A percentile compares a stretch with the other conserved stretches of the same genome.
These are phyloP conservation scores for Naegleria lovaniensis DNA, from an alignment of 208 protist species.

Conservation along the genomic window DNA sequence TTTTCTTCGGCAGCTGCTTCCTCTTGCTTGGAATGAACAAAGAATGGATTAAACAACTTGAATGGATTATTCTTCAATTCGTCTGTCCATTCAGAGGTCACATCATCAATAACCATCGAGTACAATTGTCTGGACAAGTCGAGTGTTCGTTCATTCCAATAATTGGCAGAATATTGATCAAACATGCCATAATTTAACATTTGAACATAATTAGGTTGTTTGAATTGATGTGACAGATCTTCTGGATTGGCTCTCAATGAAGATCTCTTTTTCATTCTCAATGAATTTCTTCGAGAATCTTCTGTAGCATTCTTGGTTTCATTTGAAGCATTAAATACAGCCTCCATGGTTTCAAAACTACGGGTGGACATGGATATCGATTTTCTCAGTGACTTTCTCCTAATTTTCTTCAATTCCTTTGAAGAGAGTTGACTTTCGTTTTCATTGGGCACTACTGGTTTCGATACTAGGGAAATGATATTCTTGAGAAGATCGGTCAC, in stretches of 20 bases:
- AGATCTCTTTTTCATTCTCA: background rate
- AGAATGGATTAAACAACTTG: background rate
- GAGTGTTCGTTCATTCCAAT: background rate
- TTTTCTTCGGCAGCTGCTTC: background rate
- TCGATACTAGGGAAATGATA: background rate
- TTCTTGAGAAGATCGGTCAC: background rate
- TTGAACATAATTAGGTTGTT: background rate
- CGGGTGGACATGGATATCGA: background rate
- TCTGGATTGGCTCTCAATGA: background rate
- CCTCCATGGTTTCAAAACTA: background rate
- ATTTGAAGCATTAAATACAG: background rate
- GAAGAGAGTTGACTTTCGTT: background rate
- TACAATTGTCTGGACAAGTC: background rate
- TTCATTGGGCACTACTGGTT: background rate
- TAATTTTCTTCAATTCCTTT: background rate
- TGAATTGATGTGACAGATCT: background rate
- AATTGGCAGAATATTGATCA: background rate
- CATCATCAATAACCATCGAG: background rate
- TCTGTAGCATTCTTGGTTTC: background rate
- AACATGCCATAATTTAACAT: background rate
- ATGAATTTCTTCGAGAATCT: background rate
- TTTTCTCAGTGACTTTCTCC: background rate
- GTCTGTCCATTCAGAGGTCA: background rate
- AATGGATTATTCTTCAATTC: constrained; percentile 5
- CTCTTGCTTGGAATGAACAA: background rate